These are phyloP conservation scores for Macrophomina pseudophaseolina DNA, from an alignment of 2,329 filamentous ascomycete species.

Conservation along the genomic window DNA sequence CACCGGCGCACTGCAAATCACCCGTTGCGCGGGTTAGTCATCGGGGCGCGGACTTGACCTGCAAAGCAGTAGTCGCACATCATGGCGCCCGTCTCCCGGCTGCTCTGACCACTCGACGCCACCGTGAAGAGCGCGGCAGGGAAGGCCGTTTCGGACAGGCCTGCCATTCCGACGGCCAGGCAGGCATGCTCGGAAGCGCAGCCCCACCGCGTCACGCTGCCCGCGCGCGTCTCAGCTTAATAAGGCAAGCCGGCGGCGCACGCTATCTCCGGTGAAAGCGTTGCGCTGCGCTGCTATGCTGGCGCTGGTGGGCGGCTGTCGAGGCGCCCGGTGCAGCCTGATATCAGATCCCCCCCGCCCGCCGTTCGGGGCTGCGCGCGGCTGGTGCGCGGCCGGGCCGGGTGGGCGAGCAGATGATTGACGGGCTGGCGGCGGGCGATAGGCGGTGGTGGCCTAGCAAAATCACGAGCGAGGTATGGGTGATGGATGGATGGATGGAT, in stretches of 20 bases:
- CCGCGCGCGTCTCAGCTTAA: conserved; percentile 22
- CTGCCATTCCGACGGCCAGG: conserved; percentile 23
- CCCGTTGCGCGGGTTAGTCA: conserved; percentile 27
- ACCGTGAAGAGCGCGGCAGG: conserved; percentile 23
- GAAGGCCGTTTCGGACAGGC: conserved; percentile 23
- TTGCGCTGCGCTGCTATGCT: no score
- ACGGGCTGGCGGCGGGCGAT: conserved; percentile 16
- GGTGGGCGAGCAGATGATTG: conserved; percentile 20
- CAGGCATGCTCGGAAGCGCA: conserved; percentile 24
- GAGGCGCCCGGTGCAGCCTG: conserved; percentile 11
- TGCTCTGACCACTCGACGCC: conserved; percentile 24
- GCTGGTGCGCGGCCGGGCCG: conserved; percentile 22
- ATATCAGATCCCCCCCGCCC: conserved; percentile 20
- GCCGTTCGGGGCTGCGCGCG: conserved; percentile 15
- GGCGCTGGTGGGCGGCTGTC: conserved; percentile 9
- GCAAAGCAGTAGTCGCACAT: conserved; percentile 24
- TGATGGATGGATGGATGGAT: background rate
- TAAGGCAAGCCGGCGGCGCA: conserved; percentile 23
- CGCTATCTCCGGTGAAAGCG: conserved; percentile 2
- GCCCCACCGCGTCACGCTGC: conserved; percentile 23
- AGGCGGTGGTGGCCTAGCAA: conserved; percentile 18
- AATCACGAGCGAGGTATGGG: conserved; percentile 11
- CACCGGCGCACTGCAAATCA: conserved; percentile 26
- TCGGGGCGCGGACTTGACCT: conserved; percentile 21
- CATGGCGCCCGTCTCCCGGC: conserved; percentile 26